Percentiles rank a stretch among this genome's conserved stretches.
Conservation (phyloP, 257 asterid genomes). For the Plantago elongata region DNA sequence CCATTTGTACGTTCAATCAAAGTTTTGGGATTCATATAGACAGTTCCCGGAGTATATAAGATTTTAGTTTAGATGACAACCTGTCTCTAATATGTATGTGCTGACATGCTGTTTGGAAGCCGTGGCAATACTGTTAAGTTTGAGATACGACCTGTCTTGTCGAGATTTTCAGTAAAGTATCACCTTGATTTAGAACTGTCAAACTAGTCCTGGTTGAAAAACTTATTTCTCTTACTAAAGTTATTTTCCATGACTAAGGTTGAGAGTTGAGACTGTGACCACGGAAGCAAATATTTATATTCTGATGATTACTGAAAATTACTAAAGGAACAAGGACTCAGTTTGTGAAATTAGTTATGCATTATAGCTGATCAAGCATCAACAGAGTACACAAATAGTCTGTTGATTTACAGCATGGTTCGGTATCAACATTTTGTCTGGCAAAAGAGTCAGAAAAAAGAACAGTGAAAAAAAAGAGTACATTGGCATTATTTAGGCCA, state of each 20-base stretch:
- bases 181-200: no score
- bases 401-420: not conserved
- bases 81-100: not conserved
- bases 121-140: no score
- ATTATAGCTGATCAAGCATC: not conserved
- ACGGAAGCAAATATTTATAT: no score
- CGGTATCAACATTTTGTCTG: not conserved
- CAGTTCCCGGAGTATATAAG: no score
- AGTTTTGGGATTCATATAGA: no score
- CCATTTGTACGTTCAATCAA: no score
- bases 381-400: not conserved
- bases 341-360: not conserved
- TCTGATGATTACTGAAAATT: no score
- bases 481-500: not conserved
- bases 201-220: not conserved
- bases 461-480: not conserved
- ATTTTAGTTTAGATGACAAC: no score
- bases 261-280: no score
- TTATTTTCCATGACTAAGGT: no score
- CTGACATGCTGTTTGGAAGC: not conserved
- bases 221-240: no score
- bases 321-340: not conserved
- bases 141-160: not conserved
- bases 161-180: no score
- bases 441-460: not conserved